These are phyloP conservation scores for Naegleria gruberi DNA, from an alignment of 208 protist species.

Conservation along the genomic window DNA sequence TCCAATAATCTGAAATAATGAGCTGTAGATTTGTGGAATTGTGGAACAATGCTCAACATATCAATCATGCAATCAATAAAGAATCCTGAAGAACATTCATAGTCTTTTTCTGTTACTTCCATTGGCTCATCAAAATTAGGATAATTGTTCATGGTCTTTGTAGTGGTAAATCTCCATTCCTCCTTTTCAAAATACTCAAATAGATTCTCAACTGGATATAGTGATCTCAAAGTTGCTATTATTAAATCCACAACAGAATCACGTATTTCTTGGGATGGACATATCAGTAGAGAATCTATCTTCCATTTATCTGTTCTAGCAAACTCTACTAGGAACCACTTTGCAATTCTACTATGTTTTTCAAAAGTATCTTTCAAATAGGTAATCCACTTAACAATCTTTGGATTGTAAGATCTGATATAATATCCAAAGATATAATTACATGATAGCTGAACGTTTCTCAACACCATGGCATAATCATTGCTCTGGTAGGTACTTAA, in stretches of 20 bases:
- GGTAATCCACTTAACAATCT: neutral
- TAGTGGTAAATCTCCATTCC: too few relatives aligned
- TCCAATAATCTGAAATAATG: neutral
- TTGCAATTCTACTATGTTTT: neutral
- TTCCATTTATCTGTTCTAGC: neutral
- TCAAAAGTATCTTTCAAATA: neutral
- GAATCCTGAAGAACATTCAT: neutral
- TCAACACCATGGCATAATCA: neutral
- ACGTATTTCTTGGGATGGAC: neutral
- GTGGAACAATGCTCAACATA: neutral
- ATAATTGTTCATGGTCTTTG: too few relatives aligned
- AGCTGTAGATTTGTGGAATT: neutral
- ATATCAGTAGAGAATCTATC: neutral
- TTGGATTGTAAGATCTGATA: neutral
- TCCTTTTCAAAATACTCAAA: neutral
- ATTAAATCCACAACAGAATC: neutral
- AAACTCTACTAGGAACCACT: neutral
- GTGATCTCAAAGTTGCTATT: neutral
- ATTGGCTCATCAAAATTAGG: neutral
- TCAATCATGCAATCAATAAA: neutral
- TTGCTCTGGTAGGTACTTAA: neutral
- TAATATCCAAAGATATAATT: neutral
- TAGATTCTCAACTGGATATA: neutral
- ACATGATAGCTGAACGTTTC: neutral
- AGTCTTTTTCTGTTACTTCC: neutral